A percentile compares a stretch with the other conserved stretches of the same genome.
These are phyloP conservation scores for Phlyctochytrium arcticum DNA, from an alignment of 192 early-diverging fungal species.

Conservation along the genomic window DNA sequence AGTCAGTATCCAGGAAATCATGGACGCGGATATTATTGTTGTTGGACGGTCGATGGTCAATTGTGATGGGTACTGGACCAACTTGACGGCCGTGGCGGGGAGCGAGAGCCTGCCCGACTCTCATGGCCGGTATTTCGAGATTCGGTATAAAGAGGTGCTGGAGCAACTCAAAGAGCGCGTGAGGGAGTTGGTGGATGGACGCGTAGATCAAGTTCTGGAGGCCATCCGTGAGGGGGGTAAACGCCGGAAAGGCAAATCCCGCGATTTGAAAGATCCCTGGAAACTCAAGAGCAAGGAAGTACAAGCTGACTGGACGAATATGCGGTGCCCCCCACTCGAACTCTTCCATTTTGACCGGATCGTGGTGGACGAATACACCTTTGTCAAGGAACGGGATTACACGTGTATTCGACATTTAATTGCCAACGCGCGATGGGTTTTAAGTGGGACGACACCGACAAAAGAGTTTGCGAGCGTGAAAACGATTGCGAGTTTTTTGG, in stretches of 20 bases:
- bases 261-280: constrained; percentile 36
- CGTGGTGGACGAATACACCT: constrained; percentile 50
- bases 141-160: constrained; percentile 28
- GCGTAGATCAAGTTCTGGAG: constrained; percentile 6
- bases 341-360: constrained; percentile 43
- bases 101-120: constrained; percentile 23
- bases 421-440: constrained; percentile 30
- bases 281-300: constrained; percentile 20
- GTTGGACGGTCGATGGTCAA: constrained; percentile 27
- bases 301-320: constrained; percentile 27
- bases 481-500: constrained; percentile 38
- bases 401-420: constrained; percentile 25
- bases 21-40: constrained; percentile 40
- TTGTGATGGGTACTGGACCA: constrained; percentile 30
- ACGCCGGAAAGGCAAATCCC: not conserved
- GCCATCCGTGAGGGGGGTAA: not conserved
- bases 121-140: constrained; percentile 34
- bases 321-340: constrained; percentile 36
- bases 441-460: constrained; percentile 40
- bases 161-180: constrained; percentile 18
- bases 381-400: constrained; percentile 29
- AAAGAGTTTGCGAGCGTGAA: constrained; percentile 42
- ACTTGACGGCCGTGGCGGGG: constrained; percentile 29
- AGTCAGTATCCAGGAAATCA: constrained; percentile 29
- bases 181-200: constrained; percentile 15